Percentiles rank a stretch among this genome's conserved stretches.
Evolutionary conservation across 2,329 filamentous ascomycete genomes (phyloP).

Genomic region (Curvularia hawaiiensis): DNA sequence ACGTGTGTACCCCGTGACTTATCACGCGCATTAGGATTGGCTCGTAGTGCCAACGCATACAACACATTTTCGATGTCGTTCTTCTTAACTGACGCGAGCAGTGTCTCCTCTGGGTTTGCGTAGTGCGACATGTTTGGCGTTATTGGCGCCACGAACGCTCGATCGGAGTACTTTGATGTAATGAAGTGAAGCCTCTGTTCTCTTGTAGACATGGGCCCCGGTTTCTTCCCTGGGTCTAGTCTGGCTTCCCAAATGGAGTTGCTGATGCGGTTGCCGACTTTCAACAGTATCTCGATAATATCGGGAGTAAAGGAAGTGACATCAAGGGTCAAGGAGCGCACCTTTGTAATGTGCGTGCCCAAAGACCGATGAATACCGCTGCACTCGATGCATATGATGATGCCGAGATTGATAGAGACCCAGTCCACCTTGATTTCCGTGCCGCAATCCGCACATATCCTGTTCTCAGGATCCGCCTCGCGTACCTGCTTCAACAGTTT

Average conservation of each 20-base stretch:
- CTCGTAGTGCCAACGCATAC: conserved; percentile 83
- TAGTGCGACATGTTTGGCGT: conserved; percentile 77
- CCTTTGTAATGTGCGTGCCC: conserved; percentile 96
- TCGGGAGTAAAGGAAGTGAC: conserved; percentile 96
- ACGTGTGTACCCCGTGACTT: conserved; percentile 86
- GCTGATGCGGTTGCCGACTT: conserved; percentile 90
- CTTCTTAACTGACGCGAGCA: conserved; percentile 91
- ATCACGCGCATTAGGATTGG: conserved; percentile 80
- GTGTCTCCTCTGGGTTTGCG: conserved; percentile 79
- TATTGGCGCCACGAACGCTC: conserved; percentile 78
- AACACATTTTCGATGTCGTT: conserved; percentile 95
- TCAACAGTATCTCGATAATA: conserved; percentile 90
- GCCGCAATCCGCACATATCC: conserved; percentile 91
- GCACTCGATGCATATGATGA: conserved; percentile 96
- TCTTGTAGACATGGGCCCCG: conserved; percentile 75
- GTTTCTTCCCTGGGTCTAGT: conserved; percentile 76
- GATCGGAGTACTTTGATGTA: conserved; percentile 90
- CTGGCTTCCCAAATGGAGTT: conserved; percentile 97
- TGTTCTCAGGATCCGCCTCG: conserved; percentile 90
- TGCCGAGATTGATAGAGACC: conserved; percentile 97
- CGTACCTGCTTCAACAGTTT: conserved; percentile 86
- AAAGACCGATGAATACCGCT: conserved; percentile 96
- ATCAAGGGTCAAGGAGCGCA: conserved; percentile 92
- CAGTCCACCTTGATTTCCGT: conserved; percentile 94
- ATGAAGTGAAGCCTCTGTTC: conserved; percentile 96